Conservation (phyloP, 2,329 filamentous ascomycete species). For the Escovopsis sp. region DNA sequence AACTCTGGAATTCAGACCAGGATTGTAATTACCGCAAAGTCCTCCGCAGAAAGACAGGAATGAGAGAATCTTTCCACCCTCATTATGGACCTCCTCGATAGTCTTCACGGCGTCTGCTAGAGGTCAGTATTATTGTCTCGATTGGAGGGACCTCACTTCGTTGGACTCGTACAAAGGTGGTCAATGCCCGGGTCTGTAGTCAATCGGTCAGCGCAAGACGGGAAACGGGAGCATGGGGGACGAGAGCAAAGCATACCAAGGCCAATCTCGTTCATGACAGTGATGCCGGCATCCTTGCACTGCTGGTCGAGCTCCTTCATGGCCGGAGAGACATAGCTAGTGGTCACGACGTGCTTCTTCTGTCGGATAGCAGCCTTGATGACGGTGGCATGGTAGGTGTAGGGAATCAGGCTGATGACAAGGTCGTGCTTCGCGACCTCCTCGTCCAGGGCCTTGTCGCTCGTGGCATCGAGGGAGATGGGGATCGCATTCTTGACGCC, state of each 20-base stretch:
- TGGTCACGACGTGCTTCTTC: constrained; percentile 96
- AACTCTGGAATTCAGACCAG: no score
- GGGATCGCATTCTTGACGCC: constrained; percentile 42
- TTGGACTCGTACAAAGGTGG: constrained; percentile 30
- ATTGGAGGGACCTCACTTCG: no score
- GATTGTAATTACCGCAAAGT: constrained; percentile 21
- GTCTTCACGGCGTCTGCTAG: constrained; percentile 53
- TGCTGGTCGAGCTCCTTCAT: constrained; percentile 79
- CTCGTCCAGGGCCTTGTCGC: constrained; percentile 62
- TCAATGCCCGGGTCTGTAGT: constrained; percentile 51
- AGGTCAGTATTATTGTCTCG: no score
- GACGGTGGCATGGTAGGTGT: constrained; percentile 75
- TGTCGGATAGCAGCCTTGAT: constrained; percentile 86
- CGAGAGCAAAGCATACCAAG: constrained; percentile 20
- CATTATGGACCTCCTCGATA: constrained; percentile 72
- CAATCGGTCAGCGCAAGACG: not conserved
- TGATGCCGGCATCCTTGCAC: constrained; percentile 76
- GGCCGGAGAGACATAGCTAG: constrained; percentile 79
- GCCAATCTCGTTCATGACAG: constrained; percentile 95
- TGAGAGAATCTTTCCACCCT: constrained; percentile 67
- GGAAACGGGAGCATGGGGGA: not conserved
- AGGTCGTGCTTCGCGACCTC: constrained; percentile 69
- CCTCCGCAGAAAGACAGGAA: constrained; percentile 83
- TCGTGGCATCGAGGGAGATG: constrained; percentile 71
- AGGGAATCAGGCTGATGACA: constrained; percentile 74